phyloP scores from a whole-genome alignment of 345 rosid genomes.

The Populus euphratica region DNA sequence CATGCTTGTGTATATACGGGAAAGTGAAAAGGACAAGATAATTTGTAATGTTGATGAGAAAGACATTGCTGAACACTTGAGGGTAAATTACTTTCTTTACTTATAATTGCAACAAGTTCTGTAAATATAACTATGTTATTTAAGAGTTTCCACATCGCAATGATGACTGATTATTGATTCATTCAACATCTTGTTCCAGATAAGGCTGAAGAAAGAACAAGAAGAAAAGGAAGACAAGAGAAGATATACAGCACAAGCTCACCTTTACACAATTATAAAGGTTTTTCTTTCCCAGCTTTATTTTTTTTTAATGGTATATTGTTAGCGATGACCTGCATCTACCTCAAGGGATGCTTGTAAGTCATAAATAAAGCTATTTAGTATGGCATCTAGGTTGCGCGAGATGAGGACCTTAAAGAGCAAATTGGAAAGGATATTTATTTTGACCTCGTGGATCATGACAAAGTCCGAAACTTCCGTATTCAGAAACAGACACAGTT shows the following conservation, averaged over 20 bases:
- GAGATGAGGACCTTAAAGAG: slow-evolving; percentile 75
- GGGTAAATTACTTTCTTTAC: slow-evolving; percentile 56
- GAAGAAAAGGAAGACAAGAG: slow-evolving; percentile 91
- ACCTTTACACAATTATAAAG: slow-evolving; percentile 83
- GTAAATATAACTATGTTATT: not conserved
- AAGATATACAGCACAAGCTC: slow-evolving; percentile 89
- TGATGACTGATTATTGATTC: not conserved
- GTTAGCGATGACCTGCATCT: not conserved
- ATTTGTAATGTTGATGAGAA: slow-evolving; percentile 94
- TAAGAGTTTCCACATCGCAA: not conserved
- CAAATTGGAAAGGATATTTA: slow-evolving; percentile 89
- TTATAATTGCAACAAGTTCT: not conserved
- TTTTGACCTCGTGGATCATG: slow-evolving; percentile 96
- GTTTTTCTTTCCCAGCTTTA: slow-evolving; percentile 26
- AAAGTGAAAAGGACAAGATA: slow-evolving; percentile 92
- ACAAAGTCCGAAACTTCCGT: slow-evolving; percentile 86
- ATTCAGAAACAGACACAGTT: slow-evolving; percentile 80
- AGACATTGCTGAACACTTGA: slow-evolving; percentile 91
- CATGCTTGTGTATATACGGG: slow-evolving; percentile 98
- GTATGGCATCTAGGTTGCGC: slow-evolving; percentile 58
- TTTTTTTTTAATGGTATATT: no score
- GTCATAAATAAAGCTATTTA: not conserved
- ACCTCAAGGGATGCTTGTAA: not conserved
- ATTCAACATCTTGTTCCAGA: slow-evolving; percentile 40
- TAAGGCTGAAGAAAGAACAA: slow-evolving; percentile 88